Conservation (phyloP, 2,329 filamentous ascomycete species). For the Epichloe hybrida region DNA sequence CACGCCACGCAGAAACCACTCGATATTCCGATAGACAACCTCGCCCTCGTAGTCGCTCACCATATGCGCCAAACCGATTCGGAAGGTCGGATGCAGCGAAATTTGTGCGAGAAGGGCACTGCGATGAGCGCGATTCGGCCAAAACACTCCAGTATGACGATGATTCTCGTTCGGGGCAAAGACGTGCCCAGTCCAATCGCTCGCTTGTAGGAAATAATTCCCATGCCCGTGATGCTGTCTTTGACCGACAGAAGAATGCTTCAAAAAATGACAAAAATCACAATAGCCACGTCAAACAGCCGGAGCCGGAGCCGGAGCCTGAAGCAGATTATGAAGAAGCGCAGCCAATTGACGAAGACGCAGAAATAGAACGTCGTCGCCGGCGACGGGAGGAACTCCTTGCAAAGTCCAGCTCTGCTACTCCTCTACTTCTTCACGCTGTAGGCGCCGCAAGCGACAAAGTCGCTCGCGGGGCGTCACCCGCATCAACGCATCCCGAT, state of each 20-base stretch:
- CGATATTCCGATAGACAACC: constrained; percentile 36
- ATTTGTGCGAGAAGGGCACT: constrained; percentile 16
- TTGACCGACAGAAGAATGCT: constrained; percentile 51
- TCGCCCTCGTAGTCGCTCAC: constrained; percentile 41
- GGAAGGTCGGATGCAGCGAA: constrained; percentile 23
- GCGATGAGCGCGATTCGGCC: constrained; percentile 1
- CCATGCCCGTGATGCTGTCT: constrained; percentile 46
- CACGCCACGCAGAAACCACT: constrained; percentile 23
- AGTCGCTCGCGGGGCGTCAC: constrained; percentile 38
- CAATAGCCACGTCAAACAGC: constrained; percentile 4
- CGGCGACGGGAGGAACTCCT: constrained; percentile 74
- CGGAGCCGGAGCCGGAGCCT: constrained; percentile 19
- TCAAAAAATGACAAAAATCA: constrained; percentile 6
- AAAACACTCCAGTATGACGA: constrained; percentile 6
- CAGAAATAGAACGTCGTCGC: constrained; percentile 72
- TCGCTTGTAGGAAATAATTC: constrained; percentile 44
- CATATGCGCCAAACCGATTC: constrained; percentile 26
- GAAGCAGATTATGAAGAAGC: constrained; percentile 37
- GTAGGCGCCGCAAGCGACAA: constrained; percentile 49
- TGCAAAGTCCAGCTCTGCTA: constrained; percentile 64
- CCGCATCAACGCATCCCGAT: constrained; percentile 34
- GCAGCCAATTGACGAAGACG: constrained; percentile 62
- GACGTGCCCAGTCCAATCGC: constrained; percentile 47
- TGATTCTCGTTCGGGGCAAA: constrained; percentile 13
- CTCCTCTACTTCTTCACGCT: constrained; percentile 63